phyloP scores from a whole-genome alignment of 2,329 filamentous ascomycete species.

The Calonectria fujianensis region DNA sequence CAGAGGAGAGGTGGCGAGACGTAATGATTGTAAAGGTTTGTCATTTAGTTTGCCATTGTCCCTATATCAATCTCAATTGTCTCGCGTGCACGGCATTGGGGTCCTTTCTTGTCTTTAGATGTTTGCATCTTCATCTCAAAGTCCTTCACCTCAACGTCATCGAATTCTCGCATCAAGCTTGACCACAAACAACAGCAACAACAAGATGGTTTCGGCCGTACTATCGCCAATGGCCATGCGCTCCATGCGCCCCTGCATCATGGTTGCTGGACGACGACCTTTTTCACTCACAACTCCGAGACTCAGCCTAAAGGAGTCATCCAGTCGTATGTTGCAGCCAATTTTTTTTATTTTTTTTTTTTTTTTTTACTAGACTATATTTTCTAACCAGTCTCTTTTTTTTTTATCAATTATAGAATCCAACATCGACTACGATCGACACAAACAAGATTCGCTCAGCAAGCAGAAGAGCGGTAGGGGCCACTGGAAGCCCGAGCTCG shows the following conservation, averaged over 20 bases:
- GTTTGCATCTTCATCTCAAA: background rate
- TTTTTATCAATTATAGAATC: conserved; percentile 51
- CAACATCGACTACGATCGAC: conserved; percentile 69
- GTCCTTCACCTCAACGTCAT: no score
- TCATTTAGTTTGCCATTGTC: background rate
- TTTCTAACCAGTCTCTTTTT: background rate
- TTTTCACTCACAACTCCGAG: conserved; percentile 55
- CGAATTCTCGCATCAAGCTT: background rate
- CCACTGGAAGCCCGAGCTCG: conserved; percentile 86
- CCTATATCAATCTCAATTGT: conserved; percentile 8
- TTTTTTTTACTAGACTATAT: background rate
- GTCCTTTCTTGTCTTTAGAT: no score
- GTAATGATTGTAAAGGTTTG: conserved; percentile 15
- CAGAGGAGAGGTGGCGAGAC: conserved; percentile 14
- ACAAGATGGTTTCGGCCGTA: conserved; percentile 52
- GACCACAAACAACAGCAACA: conserved; percentile 3
- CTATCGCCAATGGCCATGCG: conserved; percentile 51
- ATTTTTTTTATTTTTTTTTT: background rate
- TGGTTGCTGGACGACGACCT: conserved; percentile 52
- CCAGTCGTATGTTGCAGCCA: conserved; percentile 56
- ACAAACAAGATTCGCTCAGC: conserved; percentile 76
- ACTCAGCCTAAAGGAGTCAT: conserved; percentile 62
- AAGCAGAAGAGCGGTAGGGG: conserved; percentile 83
- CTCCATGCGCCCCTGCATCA: conserved; percentile 44
- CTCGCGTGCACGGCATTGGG: background rate